Base-by-base conservation (phyloP, 2,329 filamentous ascomycete species). In the Penicillium occitanis region DNA sequence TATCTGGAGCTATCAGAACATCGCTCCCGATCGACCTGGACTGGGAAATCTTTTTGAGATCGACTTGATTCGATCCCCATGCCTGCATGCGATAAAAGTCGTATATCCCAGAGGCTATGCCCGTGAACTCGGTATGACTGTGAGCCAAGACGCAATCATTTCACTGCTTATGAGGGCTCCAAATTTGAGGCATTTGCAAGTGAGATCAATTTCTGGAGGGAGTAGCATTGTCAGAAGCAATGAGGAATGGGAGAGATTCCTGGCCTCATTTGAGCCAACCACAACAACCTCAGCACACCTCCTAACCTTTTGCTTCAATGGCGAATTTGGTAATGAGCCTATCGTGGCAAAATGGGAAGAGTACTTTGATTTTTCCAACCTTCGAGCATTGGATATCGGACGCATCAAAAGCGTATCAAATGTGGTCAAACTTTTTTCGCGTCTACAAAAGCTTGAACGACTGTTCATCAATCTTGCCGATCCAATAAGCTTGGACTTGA, bases 381-480 rank as follows among this genome's bases (percentile, higher is more conserved):
- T 62, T 8, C 42, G 33, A 30, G 28, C 60, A 2, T 25, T 62
- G 44, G 60, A 62, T 14, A 40, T 62, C 25, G 44, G 42, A 28
- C 35, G 44, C 33, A 50, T 62, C 28, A 25, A 7, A 17, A 25
- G 35, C 5, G 17, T 40, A 1, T 35, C 28, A 17, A 13, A 35
- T 22, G 8, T 44, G 22, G 60, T 17, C 1, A 22, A 3, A 3
- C n/a, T 62, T 11, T 37, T 50, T 1, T 51, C 60, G 11, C 10
- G 37, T 28, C 57, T 60, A 33, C 37, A n/a, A 17, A 60, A 33
- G 22, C 60, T 62, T n/a, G 60, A 62, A 28, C 28, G 60, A 11
- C 60, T 62, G 5, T 51, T 51, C 13, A 50, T 62, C 44, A 19
- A 51, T 50, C 44, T 62, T 35, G 60, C 50, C 35, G 28, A 33